Evolutionary conservation across 495 filamentous ascomycete species (phyloP), one percentile per base, ranked within the genome.

Genomic region (Immersiella caudata): DNA sequence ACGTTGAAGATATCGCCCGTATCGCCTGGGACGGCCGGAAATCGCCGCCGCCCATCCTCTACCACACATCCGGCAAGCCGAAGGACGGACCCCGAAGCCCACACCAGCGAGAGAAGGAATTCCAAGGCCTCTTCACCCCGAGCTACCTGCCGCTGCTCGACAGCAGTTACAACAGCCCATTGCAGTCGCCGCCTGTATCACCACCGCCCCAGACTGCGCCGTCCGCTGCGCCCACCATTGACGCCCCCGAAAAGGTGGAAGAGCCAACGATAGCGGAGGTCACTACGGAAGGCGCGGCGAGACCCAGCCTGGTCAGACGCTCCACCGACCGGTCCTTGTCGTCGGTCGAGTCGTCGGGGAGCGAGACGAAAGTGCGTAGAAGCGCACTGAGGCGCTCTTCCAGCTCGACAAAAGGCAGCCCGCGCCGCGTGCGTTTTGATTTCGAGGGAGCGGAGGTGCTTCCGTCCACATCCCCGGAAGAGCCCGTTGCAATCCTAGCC

Each of bases 71-170:
- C 2, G 76, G 73, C 52, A 70, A 61, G 25, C 66, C 76, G 25
- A 73, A 75, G 64, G 76, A 82, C 6, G 68, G 70, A 64, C 73
- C 75, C 24, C 62, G 76, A 50, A 81, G 74, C 40, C 79, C 81
- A 50, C 81, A 84, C 74, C 82, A 83, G 60, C 81, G 83, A 27
- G 85, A 87, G 68, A 77, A 78, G 64, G 86, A 88, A 66, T 85
- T 88, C 66, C 83, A 85, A 40, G 86, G 86, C 40, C 68, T 88
- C 21, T 88, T 88, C 71, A 88, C 85, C 16, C 87, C 86, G 22
- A 81, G 75, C 60, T 88, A 85, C 70, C 79, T 89, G 36, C 85
- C 86, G 56, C 76, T 88, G 49, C 84, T 88, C 49, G 85, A 86
- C 66, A 77, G 78, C 60, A 73, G 71, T 33, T 56, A 64, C 26